Conservation (phyloP, 73 alveolate species). For the Tetrahymena borealis region DNA sequence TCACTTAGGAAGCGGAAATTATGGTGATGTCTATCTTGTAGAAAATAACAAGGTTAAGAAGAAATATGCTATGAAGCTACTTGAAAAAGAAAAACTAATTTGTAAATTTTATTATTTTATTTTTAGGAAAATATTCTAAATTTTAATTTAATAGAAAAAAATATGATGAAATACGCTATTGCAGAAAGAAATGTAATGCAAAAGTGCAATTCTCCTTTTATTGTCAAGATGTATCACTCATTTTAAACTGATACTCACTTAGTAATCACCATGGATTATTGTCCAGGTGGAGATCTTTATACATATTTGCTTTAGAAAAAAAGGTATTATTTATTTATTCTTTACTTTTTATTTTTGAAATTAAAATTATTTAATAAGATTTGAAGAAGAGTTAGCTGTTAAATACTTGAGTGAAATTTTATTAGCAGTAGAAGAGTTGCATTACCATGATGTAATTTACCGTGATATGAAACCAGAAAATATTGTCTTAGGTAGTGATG, state of each 20-base stretch:
- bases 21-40: conserved; percentile 87
- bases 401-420: conserved; percentile 67
- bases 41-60: conserved; percentile 50
- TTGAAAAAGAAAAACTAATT: conserved; percentile 45
- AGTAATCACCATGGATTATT: conserved; percentile 9
- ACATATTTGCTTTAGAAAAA: conserved; percentile 48
- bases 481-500: conserved; percentile 79
- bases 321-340: not conserved
- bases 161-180: not conserved
- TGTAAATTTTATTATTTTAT: not conserved
- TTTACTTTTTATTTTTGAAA: not conserved
- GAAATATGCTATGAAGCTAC: conserved; percentile 84
- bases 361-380: conserved; percentile 6
- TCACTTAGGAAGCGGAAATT: conserved; percentile 82
- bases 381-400: conserved; percentile 66
- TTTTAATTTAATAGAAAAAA: conserved; percentile 11
- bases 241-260: not conserved
- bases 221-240: not conserved
- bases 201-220: not conserved
- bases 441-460: conserved; percentile 75
- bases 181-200: not conserved
- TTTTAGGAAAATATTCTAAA: not conserved
- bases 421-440: conserved; percentile 78
- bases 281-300: conserved; percentile 49
- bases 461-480: conserved; percentile 90